Evolutionary conservation across 768 basidiomycete genomes (phyloP).

Genomic region (Pleurotus citrinopileatus): DNA sequence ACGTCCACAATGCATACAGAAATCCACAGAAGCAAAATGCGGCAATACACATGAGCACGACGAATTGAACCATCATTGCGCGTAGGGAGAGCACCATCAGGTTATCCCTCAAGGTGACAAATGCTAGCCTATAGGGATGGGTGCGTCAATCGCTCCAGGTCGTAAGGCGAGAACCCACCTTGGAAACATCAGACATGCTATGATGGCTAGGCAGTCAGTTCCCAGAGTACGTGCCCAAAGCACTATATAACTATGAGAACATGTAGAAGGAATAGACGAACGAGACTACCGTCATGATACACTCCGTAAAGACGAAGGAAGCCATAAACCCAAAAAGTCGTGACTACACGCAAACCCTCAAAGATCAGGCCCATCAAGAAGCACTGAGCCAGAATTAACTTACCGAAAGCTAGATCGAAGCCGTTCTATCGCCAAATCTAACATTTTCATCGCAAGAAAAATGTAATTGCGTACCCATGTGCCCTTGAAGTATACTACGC

Average conservation of each 20-base stretch:
- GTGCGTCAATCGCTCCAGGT: background rate
- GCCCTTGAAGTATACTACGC: slow-evolving; percentile 75
- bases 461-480: slow-evolving; percentile 56
- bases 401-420: slow-evolving; percentile 89
- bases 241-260: slow-evolving; percentile 32
- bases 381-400: slow-evolving; percentile 14
- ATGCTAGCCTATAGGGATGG: slow-evolving; percentile 63
- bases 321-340: slow-evolving; percentile 75
- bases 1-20: slow-evolving; percentile 92
- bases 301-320: slow-evolving; percentile 77
- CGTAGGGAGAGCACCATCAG: slow-evolving; percentile 80
- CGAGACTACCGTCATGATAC: slow-evolving; percentile 54
- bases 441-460: slow-evolving; percentile 5
- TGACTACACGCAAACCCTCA: slow-evolving; percentile 60
- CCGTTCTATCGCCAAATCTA: slow-evolving; percentile 58
- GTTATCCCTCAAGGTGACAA: slow-evolving; percentile 83
- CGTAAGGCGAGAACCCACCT: slow-evolving; percentile 38
- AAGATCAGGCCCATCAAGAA: background rate
- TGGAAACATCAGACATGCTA: slow-evolving; percentile 89
- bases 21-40: slow-evolving; percentile 92
- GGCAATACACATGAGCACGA: slow-evolving; percentile 79
- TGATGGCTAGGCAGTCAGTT: slow-evolving; percentile 82
- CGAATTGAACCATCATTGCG: slow-evolving; percentile 92
- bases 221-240: slow-evolving; percentile 68
- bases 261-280: background rate